phyloP scores from a whole-genome alignment of 208 protist species.

The Wallacemonas sp. region DNA sequence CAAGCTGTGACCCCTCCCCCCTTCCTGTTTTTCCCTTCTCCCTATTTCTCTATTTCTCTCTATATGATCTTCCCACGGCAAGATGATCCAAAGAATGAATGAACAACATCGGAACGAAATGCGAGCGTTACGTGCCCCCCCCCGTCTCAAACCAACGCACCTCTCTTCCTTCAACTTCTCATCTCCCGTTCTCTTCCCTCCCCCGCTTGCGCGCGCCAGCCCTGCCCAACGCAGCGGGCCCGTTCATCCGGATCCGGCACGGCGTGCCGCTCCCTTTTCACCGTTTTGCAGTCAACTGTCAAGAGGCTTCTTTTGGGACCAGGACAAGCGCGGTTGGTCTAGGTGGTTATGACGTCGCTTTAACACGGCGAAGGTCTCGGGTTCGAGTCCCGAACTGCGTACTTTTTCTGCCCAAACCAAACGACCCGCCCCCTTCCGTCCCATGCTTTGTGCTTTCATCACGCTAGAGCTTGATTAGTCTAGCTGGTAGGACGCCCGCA shows the following conservation, averaged over 20 bases:
- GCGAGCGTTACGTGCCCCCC: too few relatives aligned
- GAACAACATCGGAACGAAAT: too few relatives aligned
- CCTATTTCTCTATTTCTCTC: too few relatives aligned
- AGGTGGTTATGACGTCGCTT: constrained; percentile 94
- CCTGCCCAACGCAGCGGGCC: not conserved
- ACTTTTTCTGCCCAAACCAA: constrained; percentile 64
- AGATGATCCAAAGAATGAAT: too few relatives aligned
- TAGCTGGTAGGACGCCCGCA: constrained; percentile 21
- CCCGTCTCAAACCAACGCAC: too few relatives aligned
- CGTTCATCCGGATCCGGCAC: not conserved
- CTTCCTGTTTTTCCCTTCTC: too few relatives aligned
- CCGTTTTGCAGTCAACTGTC: not conserved
- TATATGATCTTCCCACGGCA: too few relatives aligned
- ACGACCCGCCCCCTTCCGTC: too few relatives aligned
- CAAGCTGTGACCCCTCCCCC: too few relatives aligned
- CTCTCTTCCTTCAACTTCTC: not conserved
- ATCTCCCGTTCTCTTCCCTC: not conserved
- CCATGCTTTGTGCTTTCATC: not conserved
- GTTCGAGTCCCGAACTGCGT: constrained; percentile 88
- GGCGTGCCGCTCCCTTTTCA: not conserved
- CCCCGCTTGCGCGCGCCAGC: not conserved
- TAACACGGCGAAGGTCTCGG: constrained; percentile 93
- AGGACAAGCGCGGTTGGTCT: constrained; percentile 79
- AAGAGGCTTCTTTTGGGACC: too few relatives aligned
- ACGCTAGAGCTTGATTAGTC: constrained; percentile 29